Percentiles rank a stretch among this genome's conserved stretches.
phyloP scores from a whole-genome alignment of 192 early-diverging fungal genomes.

The Umbelopsis sp. region DNA sequence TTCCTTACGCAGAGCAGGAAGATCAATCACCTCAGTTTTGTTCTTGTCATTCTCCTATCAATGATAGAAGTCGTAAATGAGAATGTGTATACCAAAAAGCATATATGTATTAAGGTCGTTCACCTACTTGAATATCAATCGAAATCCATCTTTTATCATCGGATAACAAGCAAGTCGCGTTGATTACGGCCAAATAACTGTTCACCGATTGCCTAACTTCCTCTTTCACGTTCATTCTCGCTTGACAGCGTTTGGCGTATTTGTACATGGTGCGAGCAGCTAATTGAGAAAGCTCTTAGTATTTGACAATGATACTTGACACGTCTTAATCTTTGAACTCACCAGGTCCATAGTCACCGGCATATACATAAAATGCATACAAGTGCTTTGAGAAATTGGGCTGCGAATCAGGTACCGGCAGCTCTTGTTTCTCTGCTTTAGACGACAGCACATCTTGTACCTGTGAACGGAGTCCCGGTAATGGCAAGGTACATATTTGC shows the following conservation, averaged over 20 bases:
- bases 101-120: neutral
- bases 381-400: neutral
- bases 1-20: neutral
- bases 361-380: slow-evolving; percentile 11
- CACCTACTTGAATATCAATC: neutral
- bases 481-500: neutral
- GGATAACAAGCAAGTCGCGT: neutral
- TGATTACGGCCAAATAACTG: slow-evolving; percentile 4
- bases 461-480: neutral
- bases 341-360: slow-evolving; percentile 2
- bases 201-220: neutral
- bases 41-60: neutral
- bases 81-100: neutral
- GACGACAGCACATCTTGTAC: neutral
- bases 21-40: neutral
- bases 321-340: neutral
- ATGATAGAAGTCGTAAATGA: too few relatives aligned
- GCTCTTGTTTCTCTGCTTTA: neutral
- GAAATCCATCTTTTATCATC: neutral
- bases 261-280: slow-evolving; percentile 2
- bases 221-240: neutral
- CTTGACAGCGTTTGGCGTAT: slow-evolving; percentile 4
- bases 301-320: too few relatives aligned
- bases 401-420: neutral
- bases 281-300: neutral